These are phyloP conservation scores for Penicillium cinerascens DNA, from an alignment of 495 filamentous ascomycete species.

Conservation along the genomic window DNA sequence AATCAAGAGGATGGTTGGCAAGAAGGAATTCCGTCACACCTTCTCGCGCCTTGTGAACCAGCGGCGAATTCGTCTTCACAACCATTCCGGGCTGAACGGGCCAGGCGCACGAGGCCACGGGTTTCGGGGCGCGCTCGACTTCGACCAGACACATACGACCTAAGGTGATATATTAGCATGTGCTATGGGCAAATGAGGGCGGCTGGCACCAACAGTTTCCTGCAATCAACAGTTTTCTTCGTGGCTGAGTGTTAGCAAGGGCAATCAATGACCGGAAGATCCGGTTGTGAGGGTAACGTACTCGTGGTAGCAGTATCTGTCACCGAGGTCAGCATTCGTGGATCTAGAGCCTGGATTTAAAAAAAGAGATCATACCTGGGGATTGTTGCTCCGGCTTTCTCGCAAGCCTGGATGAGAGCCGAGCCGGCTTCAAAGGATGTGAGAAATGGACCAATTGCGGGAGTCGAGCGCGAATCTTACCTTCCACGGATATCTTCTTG, in stretches of 20 bases:
- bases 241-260: constrained; percentile 27
- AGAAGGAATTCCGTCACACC: constrained; percentile 99
- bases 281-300: constrained; percentile 40
- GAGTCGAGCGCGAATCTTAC: constrained; percentile 44
- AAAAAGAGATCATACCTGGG: constrained; percentile 59
- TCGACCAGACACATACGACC: constrained; percentile 97
- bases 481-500: constrained; percentile 93
- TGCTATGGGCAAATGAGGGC: background rate
- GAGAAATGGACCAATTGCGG: constrained; percentile 17
- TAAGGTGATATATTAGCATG: constrained; percentile 18
- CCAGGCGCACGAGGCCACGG: constrained; percentile 97
- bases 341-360: background rate
- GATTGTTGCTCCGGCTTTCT: constrained; percentile 90
- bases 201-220: constrained; percentile 69
- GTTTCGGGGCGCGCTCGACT: constrained; percentile 92
- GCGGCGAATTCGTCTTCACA: constrained; percentile 93
- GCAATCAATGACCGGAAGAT: background rate
- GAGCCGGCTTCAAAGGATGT: constrained; percentile 58
- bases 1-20: constrained; percentile 96
- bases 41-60: constrained; percentile 95
- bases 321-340: constrained; percentile 34
- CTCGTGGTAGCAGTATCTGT: constrained; percentile 99
- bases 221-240: constrained; percentile 92
- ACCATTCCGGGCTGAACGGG: constrained; percentile 98
- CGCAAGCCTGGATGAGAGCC: constrained; percentile 96